A percentile compares a stretch with the other conserved stretches of the same genome.
Evolutionary conservation across 176 grass and related monocot species (phyloP).

Genomic region (Triticum timopheevii): DNA sequence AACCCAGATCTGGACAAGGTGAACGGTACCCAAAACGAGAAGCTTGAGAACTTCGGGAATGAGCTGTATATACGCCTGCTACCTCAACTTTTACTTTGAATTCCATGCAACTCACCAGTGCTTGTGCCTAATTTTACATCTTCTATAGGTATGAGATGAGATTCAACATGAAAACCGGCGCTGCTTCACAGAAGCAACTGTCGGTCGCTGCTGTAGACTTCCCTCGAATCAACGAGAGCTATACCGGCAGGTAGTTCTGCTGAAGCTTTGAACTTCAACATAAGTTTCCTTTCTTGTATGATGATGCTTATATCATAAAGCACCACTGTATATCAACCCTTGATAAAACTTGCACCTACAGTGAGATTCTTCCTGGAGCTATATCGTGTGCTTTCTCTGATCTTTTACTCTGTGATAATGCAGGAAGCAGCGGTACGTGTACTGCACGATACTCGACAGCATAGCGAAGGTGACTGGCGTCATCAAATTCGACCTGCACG

Average conservation of each 20-base stretch:
- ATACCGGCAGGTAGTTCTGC: conserved; percentile 60
- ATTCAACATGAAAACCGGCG: conserved; percentile 83
- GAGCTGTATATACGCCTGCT: conserved; percentile 63
- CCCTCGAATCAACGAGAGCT: conserved; percentile 86
- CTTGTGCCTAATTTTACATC: not conserved
- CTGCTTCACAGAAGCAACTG: conserved; percentile 79
- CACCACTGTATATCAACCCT: not conserved
- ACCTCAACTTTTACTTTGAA: conserved; percentile 1
- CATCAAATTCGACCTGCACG: conserved; percentile 85
- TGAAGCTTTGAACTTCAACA: not conserved
- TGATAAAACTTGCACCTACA: not conserved
- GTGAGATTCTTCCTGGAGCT: not conserved
- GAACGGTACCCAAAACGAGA: conserved; percentile 50
- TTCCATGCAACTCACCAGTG: not conserved
- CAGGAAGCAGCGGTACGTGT: conserved; percentile 82
- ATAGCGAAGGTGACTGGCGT: conserved; percentile 73
- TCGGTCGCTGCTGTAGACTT: conserved; percentile 92
- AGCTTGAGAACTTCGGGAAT: conserved; percentile 72
- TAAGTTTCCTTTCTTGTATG: not conserved
- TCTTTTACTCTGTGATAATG: not conserved
- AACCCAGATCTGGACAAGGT: conserved; percentile 82
- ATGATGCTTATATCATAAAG: not conserved
- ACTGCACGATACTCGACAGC: conserved; percentile 72
- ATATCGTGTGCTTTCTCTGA: not conserved
- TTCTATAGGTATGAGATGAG: conserved; percentile 80